Evolutionary conservation across 2,329 filamentous ascomycete species (phyloP).

Genomic region (Hypoxylon sp.): DNA sequence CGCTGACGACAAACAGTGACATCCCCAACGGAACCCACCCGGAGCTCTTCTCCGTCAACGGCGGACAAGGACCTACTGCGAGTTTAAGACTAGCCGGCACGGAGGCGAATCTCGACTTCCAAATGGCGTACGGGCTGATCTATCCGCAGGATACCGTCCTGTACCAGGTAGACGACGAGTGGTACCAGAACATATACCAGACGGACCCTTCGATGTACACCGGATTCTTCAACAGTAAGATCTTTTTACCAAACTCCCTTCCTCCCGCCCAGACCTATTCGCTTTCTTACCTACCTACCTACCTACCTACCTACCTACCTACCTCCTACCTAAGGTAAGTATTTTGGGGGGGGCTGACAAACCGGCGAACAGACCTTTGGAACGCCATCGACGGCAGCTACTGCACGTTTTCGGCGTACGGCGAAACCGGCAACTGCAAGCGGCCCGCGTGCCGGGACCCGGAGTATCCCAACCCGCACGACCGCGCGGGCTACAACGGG

Average conservation of each 20-base stretch:
- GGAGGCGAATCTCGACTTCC: constrained; percentile 62
- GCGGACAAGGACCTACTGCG: constrained; percentile 49
- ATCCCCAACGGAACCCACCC: constrained; percentile 57
- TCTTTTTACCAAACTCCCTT: not conserved
- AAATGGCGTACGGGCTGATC: constrained; percentile 61
- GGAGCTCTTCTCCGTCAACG: constrained; percentile 52
- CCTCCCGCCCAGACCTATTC: not conserved
- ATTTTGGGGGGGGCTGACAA: no score
- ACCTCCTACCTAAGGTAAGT: no score
- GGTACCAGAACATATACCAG: constrained; percentile 51
- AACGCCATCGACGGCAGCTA: constrained; percentile 66
- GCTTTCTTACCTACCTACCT: no score
- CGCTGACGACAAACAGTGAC: constrained; percentile 38
- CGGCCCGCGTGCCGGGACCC: constrained; percentile 60
- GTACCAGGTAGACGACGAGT: constrained; percentile 60
- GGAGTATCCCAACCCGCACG: constrained; percentile 60
- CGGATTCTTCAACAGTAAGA: constrained; percentile 50
- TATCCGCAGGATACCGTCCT: constrained; percentile 62
- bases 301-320: no score
- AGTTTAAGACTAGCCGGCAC: constrained; percentile 48
- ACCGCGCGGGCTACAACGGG: constrained; percentile 63
- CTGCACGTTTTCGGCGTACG: constrained; percentile 63
- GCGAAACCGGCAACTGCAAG: constrained; percentile 59
- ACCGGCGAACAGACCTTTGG: constrained; percentile 54
- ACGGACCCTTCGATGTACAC: constrained; percentile 45